phyloP scores from a whole-genome alignment of 2,329 filamentous ascomycete genomes.

The Ophiostoma sp. region DNA sequence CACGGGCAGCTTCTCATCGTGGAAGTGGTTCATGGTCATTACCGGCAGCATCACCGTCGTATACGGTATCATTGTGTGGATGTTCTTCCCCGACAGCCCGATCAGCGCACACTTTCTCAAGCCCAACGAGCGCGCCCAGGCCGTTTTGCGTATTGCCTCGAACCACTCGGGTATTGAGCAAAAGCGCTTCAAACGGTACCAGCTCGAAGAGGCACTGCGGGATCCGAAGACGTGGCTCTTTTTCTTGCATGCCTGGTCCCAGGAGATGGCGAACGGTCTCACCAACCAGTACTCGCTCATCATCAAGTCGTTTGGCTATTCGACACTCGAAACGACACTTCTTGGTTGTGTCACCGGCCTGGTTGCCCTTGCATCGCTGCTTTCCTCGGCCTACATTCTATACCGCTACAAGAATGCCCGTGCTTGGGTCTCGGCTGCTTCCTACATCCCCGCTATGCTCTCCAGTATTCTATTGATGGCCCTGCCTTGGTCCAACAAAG shows the following conservation, averaged over 20 bases:
- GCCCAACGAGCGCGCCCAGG: constrained; percentile 31
- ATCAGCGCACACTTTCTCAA: constrained; percentile 36
- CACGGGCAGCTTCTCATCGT: constrained; percentile 21
- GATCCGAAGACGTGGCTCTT: constrained; percentile 30
- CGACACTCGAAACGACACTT: constrained; percentile 14
- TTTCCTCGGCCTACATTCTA: constrained; percentile 15
- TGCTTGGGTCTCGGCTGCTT: constrained; percentile 20
- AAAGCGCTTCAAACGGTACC: constrained; percentile 24
- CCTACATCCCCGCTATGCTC: constrained; percentile 20
- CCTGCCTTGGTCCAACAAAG: constrained; percentile 20
- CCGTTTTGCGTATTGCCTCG: constrained; percentile 33
- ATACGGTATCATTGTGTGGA: constrained; percentile 31
- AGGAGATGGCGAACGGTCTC: constrained; percentile 27
- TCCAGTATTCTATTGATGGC: constrained; percentile 21
- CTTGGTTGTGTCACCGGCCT: constrained; percentile 26
- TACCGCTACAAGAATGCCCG: constrained; percentile 20
- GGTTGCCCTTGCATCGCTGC: constrained; percentile 17
- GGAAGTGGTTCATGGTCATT: constrained; percentile 33
- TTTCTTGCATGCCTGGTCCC: constrained; percentile 26
- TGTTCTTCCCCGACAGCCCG: constrained; percentile 36
- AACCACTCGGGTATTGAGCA: constrained; percentile 37
- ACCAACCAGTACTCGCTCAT: constrained; percentile 27
- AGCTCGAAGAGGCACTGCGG: constrained; percentile 26
- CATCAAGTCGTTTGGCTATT: constrained; percentile 27
- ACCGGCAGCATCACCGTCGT: constrained; percentile 33